These are phyloP conservation scores for Globisporangium nunn DNA, from an alignment of 352 stramenopile species.

Conservation along the genomic window DNA sequence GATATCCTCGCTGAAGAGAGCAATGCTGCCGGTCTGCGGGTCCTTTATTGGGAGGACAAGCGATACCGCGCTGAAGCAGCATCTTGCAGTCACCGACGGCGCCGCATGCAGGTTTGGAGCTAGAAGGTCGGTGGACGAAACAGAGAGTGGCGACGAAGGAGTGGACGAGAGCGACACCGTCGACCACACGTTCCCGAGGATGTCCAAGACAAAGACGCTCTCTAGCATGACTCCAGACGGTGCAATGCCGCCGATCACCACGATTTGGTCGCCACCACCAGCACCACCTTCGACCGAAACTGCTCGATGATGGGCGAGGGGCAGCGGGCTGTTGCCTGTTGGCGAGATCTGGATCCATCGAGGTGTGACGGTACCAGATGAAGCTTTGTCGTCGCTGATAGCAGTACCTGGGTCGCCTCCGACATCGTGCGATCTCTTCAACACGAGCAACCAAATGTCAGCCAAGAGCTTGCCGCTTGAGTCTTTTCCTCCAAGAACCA, in stretches of 20 bases:
- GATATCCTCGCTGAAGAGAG: conserved; percentile 15
- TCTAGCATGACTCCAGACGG: conserved; percentile 19
- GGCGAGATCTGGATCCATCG: conserved; percentile 37
- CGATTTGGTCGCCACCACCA: conserved; percentile 22
- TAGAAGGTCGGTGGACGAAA: not conserved
- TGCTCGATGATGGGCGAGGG: conserved; percentile 40
- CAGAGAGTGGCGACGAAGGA: not conserved
- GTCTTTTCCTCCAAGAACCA: conserved; percentile 44
- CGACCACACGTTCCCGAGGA: conserved; percentile 40
- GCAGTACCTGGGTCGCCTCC: not conserved
- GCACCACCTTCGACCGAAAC: conserved; percentile 16
- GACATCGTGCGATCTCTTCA: conserved; percentile 10
- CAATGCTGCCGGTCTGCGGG: conserved; percentile 11
- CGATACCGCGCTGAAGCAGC: conserved; percentile 23
- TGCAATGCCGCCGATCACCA: conserved; percentile 40
- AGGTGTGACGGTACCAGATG: not conserved
- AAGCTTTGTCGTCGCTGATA: conserved; percentile 3
- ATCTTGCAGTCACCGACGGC: conserved; percentile 19
- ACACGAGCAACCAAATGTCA: conserved; percentile 40
- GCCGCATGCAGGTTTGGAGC: not conserved
- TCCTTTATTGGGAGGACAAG: conserved; percentile 27
- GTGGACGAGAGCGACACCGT: conserved; percentile 11
- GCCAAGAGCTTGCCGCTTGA: conserved; percentile 21
- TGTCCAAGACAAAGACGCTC: conserved; percentile 39
- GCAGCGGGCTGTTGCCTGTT: conserved; percentile 39